Evolutionary conservation across 2,329 filamentous ascomycete genomes (phyloP).

Genomic region (Ophidiomyces ophidiicola): DNA sequence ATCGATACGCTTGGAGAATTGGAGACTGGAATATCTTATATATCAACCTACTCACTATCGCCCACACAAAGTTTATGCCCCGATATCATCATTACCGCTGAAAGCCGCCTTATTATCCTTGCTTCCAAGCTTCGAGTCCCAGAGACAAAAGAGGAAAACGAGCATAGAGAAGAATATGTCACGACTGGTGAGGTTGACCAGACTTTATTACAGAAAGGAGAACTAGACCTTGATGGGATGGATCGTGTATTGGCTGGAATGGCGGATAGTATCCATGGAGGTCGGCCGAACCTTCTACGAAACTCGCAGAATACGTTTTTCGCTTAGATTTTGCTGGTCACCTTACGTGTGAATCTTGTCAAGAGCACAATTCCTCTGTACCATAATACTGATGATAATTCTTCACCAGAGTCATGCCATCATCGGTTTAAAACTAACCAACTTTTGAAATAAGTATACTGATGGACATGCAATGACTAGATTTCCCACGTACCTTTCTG

Average conservation of each 20-base stretch:
- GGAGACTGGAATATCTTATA: constrained; percentile 28
- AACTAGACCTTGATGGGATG: constrained; percentile 39
- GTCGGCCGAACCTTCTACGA: constrained; percentile 22
- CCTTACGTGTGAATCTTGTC: too few species aligned
- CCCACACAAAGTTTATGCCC: constrained; percentile 18
- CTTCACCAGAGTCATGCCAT: too few species aligned
- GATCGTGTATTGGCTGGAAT: constrained; percentile 36
- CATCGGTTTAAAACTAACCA: too few species aligned
- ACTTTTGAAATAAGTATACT: too few species aligned
- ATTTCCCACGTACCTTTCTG: too few species aligned
- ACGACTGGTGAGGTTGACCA: constrained; percentile 26
- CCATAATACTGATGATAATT: too few species aligned
- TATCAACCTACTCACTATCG: constrained; percentile 20
- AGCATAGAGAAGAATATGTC: constrained; percentile 7
- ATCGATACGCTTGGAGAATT: constrained; percentile 32
- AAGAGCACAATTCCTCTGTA: too few species aligned
- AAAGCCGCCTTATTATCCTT: constrained; percentile 31
- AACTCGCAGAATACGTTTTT: constrained; percentile 25
- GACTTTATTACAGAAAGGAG: constrained; percentile 31
- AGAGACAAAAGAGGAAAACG: constrained; percentile 12
- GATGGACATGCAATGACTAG: too few species aligned
- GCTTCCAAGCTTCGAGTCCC: constrained; percentile 23
- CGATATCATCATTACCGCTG: constrained; percentile 32
- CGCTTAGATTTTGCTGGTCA: too few species aligned
- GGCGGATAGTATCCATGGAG: constrained; percentile 19